Percentiles rank a stretch among this genome's conserved stretches.
Conservation (phyloP, 1,284 basidiomycete genomes). For the Heterobasidion occidentale region DNA sequence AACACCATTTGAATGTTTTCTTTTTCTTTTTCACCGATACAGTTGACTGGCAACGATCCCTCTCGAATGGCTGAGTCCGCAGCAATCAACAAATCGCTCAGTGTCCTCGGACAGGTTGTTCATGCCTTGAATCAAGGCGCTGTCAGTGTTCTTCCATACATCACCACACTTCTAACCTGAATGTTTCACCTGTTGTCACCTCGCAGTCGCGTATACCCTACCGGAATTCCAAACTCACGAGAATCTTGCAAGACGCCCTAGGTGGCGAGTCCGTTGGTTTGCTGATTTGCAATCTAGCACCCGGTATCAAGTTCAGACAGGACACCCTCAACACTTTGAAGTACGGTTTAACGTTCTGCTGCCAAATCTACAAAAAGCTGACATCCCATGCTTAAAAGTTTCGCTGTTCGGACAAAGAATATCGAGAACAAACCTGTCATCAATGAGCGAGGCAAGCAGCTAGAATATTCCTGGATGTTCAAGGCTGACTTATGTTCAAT, state of each 20-base stretch:
- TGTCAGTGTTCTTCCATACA: conserved; percentile 28
- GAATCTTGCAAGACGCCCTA: conserved; percentile 79
- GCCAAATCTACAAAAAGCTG: not conserved
- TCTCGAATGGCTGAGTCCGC: conserved; percentile 76
- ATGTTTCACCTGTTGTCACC: not conserved
- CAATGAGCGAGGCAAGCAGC: conserved; percentile 56
- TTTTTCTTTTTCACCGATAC: too few relatives aligned
- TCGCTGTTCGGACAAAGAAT: conserved; percentile 73
- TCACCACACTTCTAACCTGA: not conserved
- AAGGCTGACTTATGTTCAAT: not conserved
- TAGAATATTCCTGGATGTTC: not conserved
- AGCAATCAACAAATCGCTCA: conserved; percentile 81
- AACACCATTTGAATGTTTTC: not conserved
- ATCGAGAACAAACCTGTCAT: conserved; percentile 71
- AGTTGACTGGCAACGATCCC: conserved; percentile 76
- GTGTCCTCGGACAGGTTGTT: conserved; percentile 77
- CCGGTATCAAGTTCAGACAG: conserved; percentile 69
- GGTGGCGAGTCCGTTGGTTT: conserved; percentile 71
- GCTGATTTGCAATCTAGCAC: conserved; percentile 79
- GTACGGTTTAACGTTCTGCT: conserved; percentile 27
- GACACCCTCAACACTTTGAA: conserved; percentile 82
- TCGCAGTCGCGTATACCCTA: conserved; percentile 70
- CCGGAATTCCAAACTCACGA: conserved; percentile 75
- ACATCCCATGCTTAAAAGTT: conserved; percentile 31
- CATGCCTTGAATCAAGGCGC: conserved; percentile 72